phyloP scores from a whole-genome alignment of 2,329 filamentous ascomycete genomes.

The Alternaria conjuncta region DNA sequence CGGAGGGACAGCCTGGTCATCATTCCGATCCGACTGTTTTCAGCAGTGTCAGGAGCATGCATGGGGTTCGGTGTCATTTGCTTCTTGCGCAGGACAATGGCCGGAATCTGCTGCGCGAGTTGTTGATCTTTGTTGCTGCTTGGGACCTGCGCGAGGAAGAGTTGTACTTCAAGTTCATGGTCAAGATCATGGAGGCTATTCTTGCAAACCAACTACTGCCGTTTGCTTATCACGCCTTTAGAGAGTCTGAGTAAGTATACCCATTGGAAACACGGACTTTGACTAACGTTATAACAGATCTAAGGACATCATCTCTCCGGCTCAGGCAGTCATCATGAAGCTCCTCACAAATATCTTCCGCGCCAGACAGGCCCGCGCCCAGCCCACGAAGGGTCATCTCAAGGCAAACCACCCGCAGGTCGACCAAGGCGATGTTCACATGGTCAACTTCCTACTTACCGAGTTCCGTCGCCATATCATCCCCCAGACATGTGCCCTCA shows the following conservation, averaged over 20 bases:
- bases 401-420: slow-evolving; percentile 56
- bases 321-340: slow-evolving; percentile 90
- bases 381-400: slow-evolving; percentile 50
- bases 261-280: too few relatives aligned
- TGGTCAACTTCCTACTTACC: slow-evolving; percentile 88
- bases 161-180: slow-evolving; percentile 94
- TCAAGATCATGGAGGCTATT: slow-evolving; percentile 92
- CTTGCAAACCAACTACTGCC: slow-evolving; percentile 88
- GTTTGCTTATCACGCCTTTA: slow-evolving; percentile 88
- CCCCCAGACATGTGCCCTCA: slow-evolving; percentile 91
- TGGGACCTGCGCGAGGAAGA: slow-evolving; percentile 96
- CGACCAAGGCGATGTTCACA: slow-evolving; percentile 65
- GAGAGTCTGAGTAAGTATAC: slow-evolving; percentile 62
- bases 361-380: slow-evolving; percentile 55
- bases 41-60: slow-evolving; percentile 73
- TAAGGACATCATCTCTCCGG: slow-evolving; percentile 95
- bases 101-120: slow-evolving; percentile 84
- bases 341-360: slow-evolving; percentile 90
- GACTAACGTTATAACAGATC: slow-evolving; percentile 53
- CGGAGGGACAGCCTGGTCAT: slow-evolving; percentile 68
- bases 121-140: slow-evolving; percentile 94
- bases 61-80: slow-evolving; percentile 88
- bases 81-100: slow-evolving; percentile 89
- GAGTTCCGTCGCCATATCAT: slow-evolving; percentile 93
- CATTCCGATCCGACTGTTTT: slow-evolving; percentile 57